phyloP scores from a whole-genome alignment of 805 yeast species.

The Monosporozyma yasuniensis region DNA sequence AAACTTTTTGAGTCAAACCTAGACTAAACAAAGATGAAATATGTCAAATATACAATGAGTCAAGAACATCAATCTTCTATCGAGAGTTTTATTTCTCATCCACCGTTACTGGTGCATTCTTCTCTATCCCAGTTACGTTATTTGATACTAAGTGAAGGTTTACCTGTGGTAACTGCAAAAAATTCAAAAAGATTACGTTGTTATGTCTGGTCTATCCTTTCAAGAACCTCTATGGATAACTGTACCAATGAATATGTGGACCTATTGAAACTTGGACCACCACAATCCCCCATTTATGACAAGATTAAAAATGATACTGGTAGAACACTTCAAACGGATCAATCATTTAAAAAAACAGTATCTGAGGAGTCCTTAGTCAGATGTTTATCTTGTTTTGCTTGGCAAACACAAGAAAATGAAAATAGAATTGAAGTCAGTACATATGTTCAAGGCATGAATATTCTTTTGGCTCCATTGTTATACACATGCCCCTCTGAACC shows the following conservation, averaged over 20 bases:
- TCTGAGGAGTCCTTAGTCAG: constrained; percentile 62
- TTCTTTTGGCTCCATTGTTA: constrained; percentile 73
- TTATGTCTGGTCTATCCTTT: constrained; percentile 73
- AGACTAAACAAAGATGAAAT: background rate
- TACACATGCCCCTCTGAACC: constrained; percentile 74
- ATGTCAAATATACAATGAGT: background rate
- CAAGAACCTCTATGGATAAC: constrained; percentile 49
- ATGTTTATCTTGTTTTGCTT: constrained; percentile 64
- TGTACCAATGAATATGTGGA: constrained; percentile 46
- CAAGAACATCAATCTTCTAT: constrained; percentile 9
- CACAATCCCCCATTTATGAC: constrained; percentile 40
- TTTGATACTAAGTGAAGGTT: constrained; percentile 17
- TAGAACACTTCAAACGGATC: constrained; percentile 72
- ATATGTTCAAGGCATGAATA: constrained; percentile 92
- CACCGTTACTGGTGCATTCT: constrained; percentile 21
- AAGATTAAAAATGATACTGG: constrained; percentile 83
- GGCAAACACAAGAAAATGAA: constrained; percentile 28
- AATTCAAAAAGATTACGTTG: constrained; percentile 33
- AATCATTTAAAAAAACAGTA: constrained; percentile 52
- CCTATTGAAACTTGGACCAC: constrained; percentile 48
- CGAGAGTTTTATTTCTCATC: constrained; percentile 17
- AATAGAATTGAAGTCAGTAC: constrained; percentile 16
- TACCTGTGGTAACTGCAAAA: constrained; percentile 8
- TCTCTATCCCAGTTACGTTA: constrained; percentile 23
- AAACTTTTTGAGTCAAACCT: no score